Conservation (phyloP, 306 rosid species). For the Leucaena leucocephala region DNA sequence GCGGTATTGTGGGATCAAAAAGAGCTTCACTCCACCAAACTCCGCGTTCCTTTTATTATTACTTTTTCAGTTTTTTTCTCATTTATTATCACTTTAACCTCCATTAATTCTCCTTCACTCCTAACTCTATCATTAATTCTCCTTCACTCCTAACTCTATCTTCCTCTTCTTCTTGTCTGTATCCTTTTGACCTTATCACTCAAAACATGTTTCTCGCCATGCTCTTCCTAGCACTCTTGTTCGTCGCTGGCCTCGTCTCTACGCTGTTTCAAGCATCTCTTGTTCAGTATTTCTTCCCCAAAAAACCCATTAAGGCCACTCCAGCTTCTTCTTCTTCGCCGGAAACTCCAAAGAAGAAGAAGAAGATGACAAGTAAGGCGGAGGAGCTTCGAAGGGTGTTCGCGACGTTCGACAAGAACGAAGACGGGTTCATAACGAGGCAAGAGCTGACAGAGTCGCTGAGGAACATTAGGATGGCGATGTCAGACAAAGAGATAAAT, state of each 20-base stretch:
- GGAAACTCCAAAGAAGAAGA: background rate
- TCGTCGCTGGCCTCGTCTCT: slow-evolving; percentile 63
- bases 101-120: background rate
- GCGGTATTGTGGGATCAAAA: slow-evolving; percentile 1
- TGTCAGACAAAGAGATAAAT: slow-evolving; percentile 62
- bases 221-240: slow-evolving; percentile 53
- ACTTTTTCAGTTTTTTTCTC: background rate
- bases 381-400: slow-evolving; percentile 57
- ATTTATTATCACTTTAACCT: background rate
- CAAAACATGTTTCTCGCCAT: slow-evolving; percentile 50
- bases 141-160: too few species aligned
- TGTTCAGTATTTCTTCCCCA: slow-evolving; percentile 33
- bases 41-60: background rate
- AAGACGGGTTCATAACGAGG: slow-evolving; percentile 71
- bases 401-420: slow-evolving; percentile 75
- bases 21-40: background rate
- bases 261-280: slow-evolving; percentile 48
- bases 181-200: slow-evolving; percentile 1
- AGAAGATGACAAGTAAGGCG: background rate
- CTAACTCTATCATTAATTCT: background rate
- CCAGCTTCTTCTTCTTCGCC: background rate
- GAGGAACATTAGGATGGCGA: slow-evolving; percentile 60
- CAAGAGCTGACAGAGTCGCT: slow-evolving; percentile 67
- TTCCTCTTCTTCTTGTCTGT: slow-evolving; percentile 37
- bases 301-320: background rate